Evolutionary conservation across 768 basidiomycete genomes (phyloP).

Genomic region (Serendipita indica): DNA sequence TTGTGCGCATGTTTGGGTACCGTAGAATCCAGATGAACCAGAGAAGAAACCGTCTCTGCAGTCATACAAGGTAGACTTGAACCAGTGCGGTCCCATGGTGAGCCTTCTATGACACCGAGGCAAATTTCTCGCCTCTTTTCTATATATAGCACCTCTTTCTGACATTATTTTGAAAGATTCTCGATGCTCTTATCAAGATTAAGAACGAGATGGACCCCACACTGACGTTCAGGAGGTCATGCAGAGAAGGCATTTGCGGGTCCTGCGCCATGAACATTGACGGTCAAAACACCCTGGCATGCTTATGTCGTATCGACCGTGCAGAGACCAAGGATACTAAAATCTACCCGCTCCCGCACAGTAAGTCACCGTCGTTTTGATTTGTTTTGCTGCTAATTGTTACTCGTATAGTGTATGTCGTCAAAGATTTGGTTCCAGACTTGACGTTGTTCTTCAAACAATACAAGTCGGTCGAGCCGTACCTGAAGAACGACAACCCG

Average conservation of each 20-base stretch:
- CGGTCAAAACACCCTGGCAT: constrained; percentile 94
- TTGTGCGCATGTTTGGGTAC: not conserved
- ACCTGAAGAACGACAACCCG: constrained; percentile 83
- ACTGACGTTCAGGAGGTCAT: constrained; percentile 86
- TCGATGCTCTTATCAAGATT: constrained; percentile 94
- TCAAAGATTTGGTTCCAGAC: constrained; percentile 95
- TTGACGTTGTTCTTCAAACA: constrained; percentile 93
- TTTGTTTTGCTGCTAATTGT: not conserved
- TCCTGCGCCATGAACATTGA: constrained; percentile 99
- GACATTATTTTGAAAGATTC: constrained; percentile 32
- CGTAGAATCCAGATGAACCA: constrained; percentile 86
- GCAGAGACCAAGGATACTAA: constrained; percentile 55
- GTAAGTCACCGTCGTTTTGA: constrained; percentile 33
- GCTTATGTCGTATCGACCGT: constrained; percentile 88
- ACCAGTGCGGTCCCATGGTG: constrained; percentile 92
- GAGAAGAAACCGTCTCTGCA: constrained; percentile 81
- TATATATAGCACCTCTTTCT: constrained; percentile 14
- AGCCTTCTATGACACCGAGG: constrained; percentile 18
- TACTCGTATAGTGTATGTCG: constrained; percentile 68
- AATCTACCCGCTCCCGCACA: constrained; percentile 95
- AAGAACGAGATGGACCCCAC: constrained; percentile 98
- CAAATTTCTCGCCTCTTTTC: not conserved
- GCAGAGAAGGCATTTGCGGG: constrained; percentile 92
- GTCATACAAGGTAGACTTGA: constrained; percentile 81
- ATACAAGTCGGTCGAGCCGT: constrained; percentile 98